A percentile compares a stretch with the other conserved stretches of the same genome.
These are phyloP conservation scores for Apiotrichum sp. DNA, from an alignment of 1,284 basidiomycete genomes.

Conservation along the genomic window DNA sequence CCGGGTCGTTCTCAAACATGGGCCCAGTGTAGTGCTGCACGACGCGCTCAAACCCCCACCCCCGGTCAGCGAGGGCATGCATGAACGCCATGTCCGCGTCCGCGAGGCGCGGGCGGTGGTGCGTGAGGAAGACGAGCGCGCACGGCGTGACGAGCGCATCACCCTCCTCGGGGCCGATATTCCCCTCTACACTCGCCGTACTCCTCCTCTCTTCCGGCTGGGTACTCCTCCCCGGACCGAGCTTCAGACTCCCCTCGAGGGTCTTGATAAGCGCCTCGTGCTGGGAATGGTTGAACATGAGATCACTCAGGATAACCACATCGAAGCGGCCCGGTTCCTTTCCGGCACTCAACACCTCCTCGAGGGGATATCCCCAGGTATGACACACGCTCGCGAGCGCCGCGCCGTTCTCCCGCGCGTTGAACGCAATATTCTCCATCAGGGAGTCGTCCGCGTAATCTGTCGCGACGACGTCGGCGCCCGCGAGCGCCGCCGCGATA, in stretches of 20 bases:
- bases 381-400: constrained; percentile 54
- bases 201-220: neutral
- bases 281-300: constrained; percentile 56
- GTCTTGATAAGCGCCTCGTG: constrained; percentile 77
- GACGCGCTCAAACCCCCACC: constrained; percentile 73
- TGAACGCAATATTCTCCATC: constrained; percentile 70
- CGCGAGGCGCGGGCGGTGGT: constrained; percentile 80
- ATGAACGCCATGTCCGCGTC: constrained; percentile 83
- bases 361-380: constrained; percentile 74
- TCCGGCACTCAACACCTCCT: constrained; percentile 51
- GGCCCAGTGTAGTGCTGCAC: constrained; percentile 63
- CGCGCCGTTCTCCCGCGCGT: constrained; percentile 49
- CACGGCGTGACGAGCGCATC: constrained; percentile 47
- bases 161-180: constrained; percentile 5
- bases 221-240: constrained; percentile 19
- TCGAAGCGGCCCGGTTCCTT: constrained; percentile 54
- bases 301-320: constrained; percentile 81
- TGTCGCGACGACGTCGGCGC: constrained; percentile 65
- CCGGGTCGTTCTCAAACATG: constrained; percentile 82
- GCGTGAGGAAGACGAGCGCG: constrained; percentile 84
- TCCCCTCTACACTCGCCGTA: neutral
- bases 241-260: constrained; percentile 54
- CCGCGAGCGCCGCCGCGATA: constrained; percentile 63
- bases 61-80: constrained; percentile 43
- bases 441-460: constrained; percentile 83